Conservation (phyloP, 164 flowering plant genomes). For the Aristolochia fimbriata region DNA sequence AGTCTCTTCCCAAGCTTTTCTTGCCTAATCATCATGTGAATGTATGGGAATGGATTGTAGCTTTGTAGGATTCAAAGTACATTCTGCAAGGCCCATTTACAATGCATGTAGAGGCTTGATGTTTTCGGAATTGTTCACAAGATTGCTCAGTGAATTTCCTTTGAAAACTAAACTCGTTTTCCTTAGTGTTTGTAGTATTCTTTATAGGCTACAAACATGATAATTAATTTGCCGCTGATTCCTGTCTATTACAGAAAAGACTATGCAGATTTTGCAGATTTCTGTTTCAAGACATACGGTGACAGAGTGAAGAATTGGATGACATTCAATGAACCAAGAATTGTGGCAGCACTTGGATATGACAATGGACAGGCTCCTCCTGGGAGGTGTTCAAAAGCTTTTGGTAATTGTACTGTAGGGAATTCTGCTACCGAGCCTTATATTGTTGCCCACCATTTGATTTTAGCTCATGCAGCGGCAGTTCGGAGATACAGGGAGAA, state of each 20-base stretch:
- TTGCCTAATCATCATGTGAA: too few species aligned
- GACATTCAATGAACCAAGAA: slow-evolving; percentile 19
- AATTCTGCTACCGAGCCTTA: slow-evolving; percentile 17
- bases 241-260: slow-evolving; percentile 41
- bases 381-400: slow-evolving; percentile 12
- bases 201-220: too few species aligned
- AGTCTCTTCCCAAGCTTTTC: too few species aligned
- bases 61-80: too few species aligned
- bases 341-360: slow-evolving; percentile 14
- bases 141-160: too few species aligned
- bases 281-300: slow-evolving; percentile 14
- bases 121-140: too few species aligned
- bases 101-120: too few species aligned
- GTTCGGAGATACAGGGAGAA: slow-evolving; percentile 13
- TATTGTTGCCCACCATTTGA: slow-evolving; percentile 15
- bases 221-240: too few species aligned
- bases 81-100: too few species aligned
- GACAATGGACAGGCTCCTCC: slow-evolving; percentile 14
- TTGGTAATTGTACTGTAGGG: slow-evolving; percentile 15
- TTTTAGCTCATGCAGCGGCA: slow-evolving; percentile 16
- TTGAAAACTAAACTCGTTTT: too few species aligned
- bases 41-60: too few species aligned
- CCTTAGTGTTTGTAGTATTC: too few species aligned
- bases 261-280: slow-evolving; percentile 35
- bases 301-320: slow-evolving; percentile 19